Conservation (phyloP, 345 rosid species). For the Diplotaxis tenuifolia region DNA sequence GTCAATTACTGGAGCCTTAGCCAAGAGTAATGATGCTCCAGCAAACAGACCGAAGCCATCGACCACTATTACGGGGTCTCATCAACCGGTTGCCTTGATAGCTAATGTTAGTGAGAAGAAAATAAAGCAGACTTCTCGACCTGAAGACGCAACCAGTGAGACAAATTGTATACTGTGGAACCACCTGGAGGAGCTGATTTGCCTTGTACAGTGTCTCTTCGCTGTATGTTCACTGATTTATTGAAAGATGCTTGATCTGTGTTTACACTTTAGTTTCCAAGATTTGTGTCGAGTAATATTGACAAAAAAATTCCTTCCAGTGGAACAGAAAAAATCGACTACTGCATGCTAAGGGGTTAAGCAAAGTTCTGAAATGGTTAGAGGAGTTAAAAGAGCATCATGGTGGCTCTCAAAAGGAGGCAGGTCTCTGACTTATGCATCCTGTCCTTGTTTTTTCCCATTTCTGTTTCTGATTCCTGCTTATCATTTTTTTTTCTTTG, state of each 20-base stretch:
- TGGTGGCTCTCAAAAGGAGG: conserved; percentile 53
- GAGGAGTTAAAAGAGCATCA: conserved; percentile 51
- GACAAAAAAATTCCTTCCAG: conserved; percentile 39
- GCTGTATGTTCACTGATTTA: conserved; percentile 51
- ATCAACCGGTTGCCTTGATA: conserved; percentile 34
- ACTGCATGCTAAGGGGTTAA: conserved; percentile 78
- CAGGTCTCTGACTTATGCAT: conserved; percentile 51
- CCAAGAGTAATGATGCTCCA: conserved; percentile 48
- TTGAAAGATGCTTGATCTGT: conserved; percentile 4
- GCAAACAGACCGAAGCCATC: conserved; percentile 39
- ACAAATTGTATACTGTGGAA: conserved; percentile 57
- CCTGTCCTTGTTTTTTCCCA: conserved; percentile 19
- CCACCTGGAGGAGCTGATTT: conserved; percentile 51
- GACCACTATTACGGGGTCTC: conserved; percentile 34
- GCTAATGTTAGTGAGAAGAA: conserved; percentile 38
- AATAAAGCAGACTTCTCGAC: conserved; percentile 36
- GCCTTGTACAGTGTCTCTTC: conserved; percentile 57
- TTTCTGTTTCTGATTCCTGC: conserved; percentile 25
- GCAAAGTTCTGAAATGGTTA: conserved; percentile 79
- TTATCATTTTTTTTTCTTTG: conserved; percentile 21
- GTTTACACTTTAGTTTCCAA: conserved; percentile 7
- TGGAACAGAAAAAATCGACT: conserved; percentile 83
- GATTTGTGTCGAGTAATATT: conserved; percentile 13
- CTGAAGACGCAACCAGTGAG: conserved; percentile 36
- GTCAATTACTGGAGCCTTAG: conserved; percentile 64